Base-by-base conservation (phyloP, 495 filamentous ascomycete species). In the Friedmanniomyces endolithicus region DNA sequence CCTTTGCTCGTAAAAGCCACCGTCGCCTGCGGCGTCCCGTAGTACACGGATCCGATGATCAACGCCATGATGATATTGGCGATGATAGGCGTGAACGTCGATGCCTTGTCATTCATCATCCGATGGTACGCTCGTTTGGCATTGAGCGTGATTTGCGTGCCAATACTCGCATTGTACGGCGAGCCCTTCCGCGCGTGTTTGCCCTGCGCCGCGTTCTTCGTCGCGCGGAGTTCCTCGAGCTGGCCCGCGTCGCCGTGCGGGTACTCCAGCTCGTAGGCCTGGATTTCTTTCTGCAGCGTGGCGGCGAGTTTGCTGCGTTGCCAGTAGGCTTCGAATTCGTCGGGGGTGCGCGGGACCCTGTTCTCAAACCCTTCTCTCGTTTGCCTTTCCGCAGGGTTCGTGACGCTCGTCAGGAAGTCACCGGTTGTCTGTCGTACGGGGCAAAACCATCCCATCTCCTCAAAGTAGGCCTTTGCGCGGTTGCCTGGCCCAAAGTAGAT, bases 401-500 rank as follows among this genome's bases (percentile, higher is more conserved):
- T 64, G 31, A 65, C 50, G 7, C 49, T 52, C 6, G 64, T 66
- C 4, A 63, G 37, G 53, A 66, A 66, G 55, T 66, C 64, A 1
- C 61, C 58, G 20, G 46, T 59, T 0, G 64, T 66, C 44, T 59
- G 55, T 6, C 61, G 43, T 11, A 54, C 52, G 1, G 64, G 64
- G 40, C 58, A 62, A 20, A 59, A 44, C 53, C 70, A 74, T 7
- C 72, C 72, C 43, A 72, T 61, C 0, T 73, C 64, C 39, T 70
- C 67, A 50, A 87, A 86, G 59, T 84, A 87, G 11, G 75, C 67
- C 50, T 75, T 76, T 16, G 83, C 84, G 24, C 74, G 62, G 14
- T 71, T 67, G 16, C 74, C 75, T 0, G 75, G 76, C 0, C 84
- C 84, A 49, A 81, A 85, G 64, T 78, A 87, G n/a, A 86, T 83